Evolutionary conservation across 1,284 basidiomycete species (phyloP).

Genomic region (Austroboletus niveus): DNA sequence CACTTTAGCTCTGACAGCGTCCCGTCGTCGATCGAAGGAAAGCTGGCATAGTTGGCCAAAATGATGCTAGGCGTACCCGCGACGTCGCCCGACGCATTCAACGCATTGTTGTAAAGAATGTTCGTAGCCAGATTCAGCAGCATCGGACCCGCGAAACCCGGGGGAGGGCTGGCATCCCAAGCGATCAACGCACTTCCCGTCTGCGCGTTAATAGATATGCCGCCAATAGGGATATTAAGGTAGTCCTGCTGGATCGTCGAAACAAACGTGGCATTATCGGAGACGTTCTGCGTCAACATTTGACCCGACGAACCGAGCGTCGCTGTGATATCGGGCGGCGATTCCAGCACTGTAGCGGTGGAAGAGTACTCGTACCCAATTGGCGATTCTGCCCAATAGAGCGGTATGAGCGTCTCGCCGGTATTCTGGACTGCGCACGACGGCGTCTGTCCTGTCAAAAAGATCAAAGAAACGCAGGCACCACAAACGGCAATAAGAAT

Average conservation of each 20-base stretch:
- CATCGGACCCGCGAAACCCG: conserved; percentile 52
- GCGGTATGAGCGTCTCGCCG: conserved; percentile 37
- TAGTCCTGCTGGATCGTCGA: conserved; percentile 47
- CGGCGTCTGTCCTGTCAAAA: conserved; percentile 50
- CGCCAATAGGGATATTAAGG: conserved; percentile 53
- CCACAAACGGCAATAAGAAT: conserved; percentile 64
- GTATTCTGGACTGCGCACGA: conserved; percentile 46
- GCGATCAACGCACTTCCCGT: conserved; percentile 52
- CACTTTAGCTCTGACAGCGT: conserved; percentile 65
- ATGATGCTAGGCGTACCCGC: conserved; percentile 46
- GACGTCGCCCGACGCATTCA: conserved; percentile 45
- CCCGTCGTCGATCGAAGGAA: conserved; percentile 51
- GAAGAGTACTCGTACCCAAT: conserved; percentile 25
- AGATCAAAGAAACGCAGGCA: conserved; percentile 63
- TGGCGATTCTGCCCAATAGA: conserved; percentile 50
- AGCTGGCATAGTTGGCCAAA: conserved; percentile 49
- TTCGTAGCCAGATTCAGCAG: conserved; percentile 71
- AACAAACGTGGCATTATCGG: conserved; percentile 56
- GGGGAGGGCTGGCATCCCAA: conserved; percentile 58
- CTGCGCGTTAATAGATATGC: conserved; percentile 53
- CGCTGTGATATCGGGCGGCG: conserved; percentile 46
- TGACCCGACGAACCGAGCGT: conserved; percentile 39
- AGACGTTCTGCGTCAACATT: conserved; percentile 39
- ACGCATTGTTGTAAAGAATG: conserved; percentile 57
- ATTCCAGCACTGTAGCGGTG: conserved; percentile 35